Evolutionary conservation across 805 yeast genomes (phyloP).

Genomic region (Teunomyces barrocoloradensis): DNA sequence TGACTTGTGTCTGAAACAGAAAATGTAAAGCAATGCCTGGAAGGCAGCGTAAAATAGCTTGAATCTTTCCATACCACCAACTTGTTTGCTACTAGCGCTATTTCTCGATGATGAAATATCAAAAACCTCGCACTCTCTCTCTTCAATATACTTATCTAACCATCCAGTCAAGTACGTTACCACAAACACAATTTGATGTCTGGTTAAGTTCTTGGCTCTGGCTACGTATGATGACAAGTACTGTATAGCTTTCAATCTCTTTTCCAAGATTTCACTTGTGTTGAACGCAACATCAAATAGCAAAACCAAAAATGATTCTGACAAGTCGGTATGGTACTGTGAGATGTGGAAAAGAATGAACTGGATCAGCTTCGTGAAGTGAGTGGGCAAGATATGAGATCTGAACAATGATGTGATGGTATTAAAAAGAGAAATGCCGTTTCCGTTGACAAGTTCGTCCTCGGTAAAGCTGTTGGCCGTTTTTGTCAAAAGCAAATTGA

Average conservation of each 20-base stretch:
- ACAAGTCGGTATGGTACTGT: constrained; percentile 76
- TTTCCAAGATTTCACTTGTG: constrained; percentile 63
- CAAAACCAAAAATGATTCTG: constrained; percentile 80
- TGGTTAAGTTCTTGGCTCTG: constrained; percentile 70
- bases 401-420: constrained; percentile 75
- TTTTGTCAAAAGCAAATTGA: constrained; percentile 54
- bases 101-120: constrained; percentile 24
- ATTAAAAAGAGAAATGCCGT: constrained; percentile 66
- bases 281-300: constrained; percentile 82
- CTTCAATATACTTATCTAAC: constrained; percentile 76
- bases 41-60: constrained; percentile 86
- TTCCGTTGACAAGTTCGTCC: constrained; percentile 55
- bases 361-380: constrained; percentile 85
- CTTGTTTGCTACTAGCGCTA: constrained; percentile 18
- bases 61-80: constrained; percentile 84
- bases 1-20: constrained; percentile 77
- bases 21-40: constrained; percentile 86
- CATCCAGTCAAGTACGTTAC: constrained; percentile 80
- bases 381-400: constrained; percentile 85
- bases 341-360: constrained; percentile 77
- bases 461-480: constrained; percentile 49
- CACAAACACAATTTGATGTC: constrained; percentile 74
- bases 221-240: constrained; percentile 89
- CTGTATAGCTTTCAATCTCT: constrained; percentile 85
- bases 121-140: constrained; percentile 80